phyloP scores from a whole-genome alignment of 805 yeast species.

The Peterozyma toletana region DNA sequence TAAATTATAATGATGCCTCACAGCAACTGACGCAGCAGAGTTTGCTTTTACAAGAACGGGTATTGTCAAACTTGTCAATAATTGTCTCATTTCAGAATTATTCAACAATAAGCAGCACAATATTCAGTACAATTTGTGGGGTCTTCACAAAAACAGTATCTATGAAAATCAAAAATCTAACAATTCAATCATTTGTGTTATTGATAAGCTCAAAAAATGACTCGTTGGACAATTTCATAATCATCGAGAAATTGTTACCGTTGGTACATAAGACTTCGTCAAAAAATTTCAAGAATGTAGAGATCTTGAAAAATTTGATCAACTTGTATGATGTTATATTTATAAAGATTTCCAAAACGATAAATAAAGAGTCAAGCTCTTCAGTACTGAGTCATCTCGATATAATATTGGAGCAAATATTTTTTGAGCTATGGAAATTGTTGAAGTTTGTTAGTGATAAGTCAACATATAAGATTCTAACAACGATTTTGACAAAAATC shows the following conservation, averaged over 20 bases:
- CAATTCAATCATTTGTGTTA: constrained; percentile 52
- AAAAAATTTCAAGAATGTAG: constrained; percentile 21
- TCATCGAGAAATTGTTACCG: constrained; percentile 78
- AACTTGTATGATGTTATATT: constrained; percentile 21
- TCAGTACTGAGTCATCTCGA: constrained; percentile 13
- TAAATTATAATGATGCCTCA: constrained; percentile 10
- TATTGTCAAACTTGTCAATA: constrained; percentile 19
- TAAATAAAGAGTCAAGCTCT: constrained; percentile 13
- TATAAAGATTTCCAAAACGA: constrained; percentile 14
- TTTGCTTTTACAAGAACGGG: constrained; percentile 24
- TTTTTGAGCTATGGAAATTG: constrained; percentile 27
- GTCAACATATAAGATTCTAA: constrained; percentile 12
- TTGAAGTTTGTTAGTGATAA: constrained; percentile 14
- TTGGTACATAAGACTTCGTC: constrained; percentile 37
- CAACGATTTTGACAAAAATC: constrained; percentile 9
- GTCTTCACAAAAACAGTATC: constrained; percentile 83
- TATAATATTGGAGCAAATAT: constrained; percentile 21
- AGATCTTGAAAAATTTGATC: constrained; percentile 21
- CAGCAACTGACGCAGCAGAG: constrained; percentile 13
- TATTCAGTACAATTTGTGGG: constrained; percentile 67
- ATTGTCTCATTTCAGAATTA: constrained; percentile 26
- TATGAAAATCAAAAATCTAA: constrained; percentile 64
- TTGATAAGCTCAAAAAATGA: constrained; percentile 47
- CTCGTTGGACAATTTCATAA: constrained; percentile 56
- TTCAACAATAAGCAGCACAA: constrained; percentile 60